phyloP scores from a whole-genome alignment of 2,329 filamentous ascomycete species.

The Fusarium anthophilum region DNA sequence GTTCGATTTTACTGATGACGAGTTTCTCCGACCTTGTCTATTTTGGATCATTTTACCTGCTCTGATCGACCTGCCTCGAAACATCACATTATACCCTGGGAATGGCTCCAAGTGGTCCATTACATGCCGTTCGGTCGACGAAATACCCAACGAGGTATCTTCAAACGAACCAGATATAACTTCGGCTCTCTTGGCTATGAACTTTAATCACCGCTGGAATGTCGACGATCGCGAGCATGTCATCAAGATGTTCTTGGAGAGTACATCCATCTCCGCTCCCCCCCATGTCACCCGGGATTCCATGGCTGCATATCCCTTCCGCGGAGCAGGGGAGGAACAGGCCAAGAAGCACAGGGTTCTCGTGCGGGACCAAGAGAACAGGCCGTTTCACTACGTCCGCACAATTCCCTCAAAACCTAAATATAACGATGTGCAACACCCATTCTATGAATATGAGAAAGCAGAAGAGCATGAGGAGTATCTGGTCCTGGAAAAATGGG shows the following conservation, averaged over 20 bases:
- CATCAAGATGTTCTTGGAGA: constrained; percentile 51
- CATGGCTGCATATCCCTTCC: constrained; percentile 46
- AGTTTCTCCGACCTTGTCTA: constrained; percentile 45
- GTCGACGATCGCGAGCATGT: constrained; percentile 53
- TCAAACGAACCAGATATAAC: constrained; percentile 53
- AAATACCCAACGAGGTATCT: constrained; percentile 31
- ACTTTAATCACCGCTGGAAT: constrained; percentile 59
- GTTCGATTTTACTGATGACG: constrained; percentile 49
- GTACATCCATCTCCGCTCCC: background rate
- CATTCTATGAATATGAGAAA: constrained; percentile 49
- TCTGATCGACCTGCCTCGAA: constrained; percentile 49
- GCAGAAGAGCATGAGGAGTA: constrained; percentile 58
- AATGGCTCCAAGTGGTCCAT: constrained; percentile 47
- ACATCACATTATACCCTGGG: constrained; percentile 55
- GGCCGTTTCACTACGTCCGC: constrained; percentile 54
- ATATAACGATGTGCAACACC: constrained; percentile 49
- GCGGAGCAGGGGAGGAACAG: constrained; percentile 34
- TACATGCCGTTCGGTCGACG: constrained; percentile 27
- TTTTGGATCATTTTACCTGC: constrained; percentile 56
- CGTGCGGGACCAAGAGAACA: constrained; percentile 50
- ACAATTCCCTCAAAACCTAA: constrained; percentile 57
- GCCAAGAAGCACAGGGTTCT: constrained; percentile 44
- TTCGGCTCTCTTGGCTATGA: constrained; percentile 54
- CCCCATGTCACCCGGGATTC: constrained; percentile 41
- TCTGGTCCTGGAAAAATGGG: constrained; percentile 59